phyloP scores from a whole-genome alignment of 441 rosid genomes.

The California macrophylla region DNA sequence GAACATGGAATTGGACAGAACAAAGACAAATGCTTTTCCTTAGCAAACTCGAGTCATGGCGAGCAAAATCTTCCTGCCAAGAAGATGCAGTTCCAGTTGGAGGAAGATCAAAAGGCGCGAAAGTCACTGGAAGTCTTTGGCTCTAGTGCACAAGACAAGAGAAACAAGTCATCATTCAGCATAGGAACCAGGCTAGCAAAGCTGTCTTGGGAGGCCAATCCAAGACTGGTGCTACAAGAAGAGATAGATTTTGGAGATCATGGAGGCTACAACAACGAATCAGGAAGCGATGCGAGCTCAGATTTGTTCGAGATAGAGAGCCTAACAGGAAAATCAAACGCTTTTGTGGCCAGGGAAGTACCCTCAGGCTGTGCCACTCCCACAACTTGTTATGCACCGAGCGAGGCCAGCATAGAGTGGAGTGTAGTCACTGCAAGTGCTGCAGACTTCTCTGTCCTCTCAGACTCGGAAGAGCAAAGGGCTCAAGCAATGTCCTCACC shows the following conservation, averaged over 20 bases:
- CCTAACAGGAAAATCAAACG: conserved; percentile 44
- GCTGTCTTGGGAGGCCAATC: conserved; percentile 36
- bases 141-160: conserved; percentile 33
- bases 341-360: conserved; percentile 42
- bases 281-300: conserved; percentile 62
- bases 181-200: conserved; percentile 33
- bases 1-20: conserved; percentile 14
- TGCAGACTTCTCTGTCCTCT: conserved; percentile 52
- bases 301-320: conserved; percentile 87
- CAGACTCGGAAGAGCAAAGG: conserved; percentile 48
- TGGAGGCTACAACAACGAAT: conserved; percentile 22
- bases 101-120: conserved; percentile 27
- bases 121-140: conserved; percentile 60
- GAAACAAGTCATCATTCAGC: conserved; percentile 20
- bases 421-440: conserved; percentile 79
- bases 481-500: too few relatives aligned
- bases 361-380: conserved; percentile 44
- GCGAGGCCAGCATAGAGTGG: conserved; percentile 84
- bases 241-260: conserved; percentile 18
- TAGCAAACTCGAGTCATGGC: conserved; percentile 21
- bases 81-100: conserved; percentile 23
- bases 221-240: conserved; percentile 15
- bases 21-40: conserved; percentile 22
- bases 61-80: conserved; percentile 20
- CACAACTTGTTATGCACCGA: conserved; percentile 55